A percentile compares a stretch with the other conserved stretches of the same genome.
phyloP scores from a whole-genome alignment of 352 stramenopile genomes.

The Phytophthora vignae region DNA sequence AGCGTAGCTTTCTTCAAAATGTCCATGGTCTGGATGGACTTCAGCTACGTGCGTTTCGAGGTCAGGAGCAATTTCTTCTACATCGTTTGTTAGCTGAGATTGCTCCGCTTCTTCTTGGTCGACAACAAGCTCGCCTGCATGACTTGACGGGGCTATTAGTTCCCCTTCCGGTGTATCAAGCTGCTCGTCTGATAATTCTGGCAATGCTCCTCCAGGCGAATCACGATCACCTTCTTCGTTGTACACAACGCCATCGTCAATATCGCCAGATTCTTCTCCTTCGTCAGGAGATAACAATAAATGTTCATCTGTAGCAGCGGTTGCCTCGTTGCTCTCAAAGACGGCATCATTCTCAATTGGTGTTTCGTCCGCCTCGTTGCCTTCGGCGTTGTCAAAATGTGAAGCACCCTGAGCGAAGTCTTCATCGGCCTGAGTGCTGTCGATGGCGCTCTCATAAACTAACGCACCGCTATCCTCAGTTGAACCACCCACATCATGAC shows the following conservation, averaged over 20 bases:
- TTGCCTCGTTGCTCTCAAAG: background rate
- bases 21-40: background rate
- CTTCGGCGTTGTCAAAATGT: constrained; percentile 4
- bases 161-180: background rate
- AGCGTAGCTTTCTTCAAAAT: background rate
- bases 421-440: background rate
- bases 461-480: background rate
- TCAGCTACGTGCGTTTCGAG: constrained; percentile 5
- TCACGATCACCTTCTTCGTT: background rate
- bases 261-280: background rate
- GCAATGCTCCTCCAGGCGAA: background rate
- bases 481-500: background rate
- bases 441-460: background rate
- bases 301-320: background rate
- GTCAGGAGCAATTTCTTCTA: background rate
- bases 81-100: background rate
- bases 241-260: background rate
- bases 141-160: background rate
- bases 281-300: background rate
- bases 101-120: constrained; percentile 5
- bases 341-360: background rate
- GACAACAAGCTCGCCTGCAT: constrained; percentile 1
- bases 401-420: background rate
- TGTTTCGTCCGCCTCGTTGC: background rate
- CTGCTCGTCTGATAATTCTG: background rate